A percentile compares a stretch with the other conserved stretches of the same genome.
Conservation (phyloP, 108 stramenopile genomes). For the Nitzschia sp. region DNA sequence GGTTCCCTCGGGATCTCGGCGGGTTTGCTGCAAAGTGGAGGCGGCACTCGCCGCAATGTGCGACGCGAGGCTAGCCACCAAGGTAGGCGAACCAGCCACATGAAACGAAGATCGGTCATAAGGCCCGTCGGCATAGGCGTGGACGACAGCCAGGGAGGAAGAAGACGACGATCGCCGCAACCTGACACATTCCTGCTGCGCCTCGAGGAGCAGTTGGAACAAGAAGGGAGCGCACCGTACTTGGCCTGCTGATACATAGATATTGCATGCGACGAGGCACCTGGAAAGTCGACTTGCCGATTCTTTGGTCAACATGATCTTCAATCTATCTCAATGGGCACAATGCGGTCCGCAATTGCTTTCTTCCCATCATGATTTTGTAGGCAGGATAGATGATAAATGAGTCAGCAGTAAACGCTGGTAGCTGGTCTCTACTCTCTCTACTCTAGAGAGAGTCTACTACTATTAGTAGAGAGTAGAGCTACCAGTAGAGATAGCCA, state of each 20-base stretch:
- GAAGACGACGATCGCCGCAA: slow-evolving; percentile 1
- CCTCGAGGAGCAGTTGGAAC: slow-evolving; percentile 39
- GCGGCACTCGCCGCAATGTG: slow-evolving; percentile 28
- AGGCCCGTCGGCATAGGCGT: slow-evolving; percentile 73
- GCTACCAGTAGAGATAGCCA: too few relatives aligned
- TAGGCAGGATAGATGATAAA: too few relatives aligned
- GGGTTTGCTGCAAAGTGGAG: background rate
- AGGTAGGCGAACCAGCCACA: slow-evolving; percentile 54
- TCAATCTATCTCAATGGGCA: too few relatives aligned
- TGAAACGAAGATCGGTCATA: slow-evolving; percentile 90
- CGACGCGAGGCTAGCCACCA: slow-evolving; percentile 57
- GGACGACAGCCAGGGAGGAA: slow-evolving; percentile 52
- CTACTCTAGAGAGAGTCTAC: too few relatives aligned
- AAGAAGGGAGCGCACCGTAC: slow-evolving; percentile 30
- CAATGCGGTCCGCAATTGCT: too few relatives aligned
- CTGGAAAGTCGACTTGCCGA: background rate
- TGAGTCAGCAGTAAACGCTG: too few relatives aligned
- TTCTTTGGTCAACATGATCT: background rate
- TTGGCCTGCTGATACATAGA: slow-evolving; percentile 72
- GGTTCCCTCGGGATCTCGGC: background rate
- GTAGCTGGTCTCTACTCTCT: too few relatives aligned
- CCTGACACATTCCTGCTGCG: slow-evolving; percentile 53
- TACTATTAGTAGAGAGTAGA: too few relatives aligned
- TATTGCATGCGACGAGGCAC: slow-evolving; percentile 71
- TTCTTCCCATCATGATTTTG: too few relatives aligned